A percentile compares a stretch with the other conserved stretches of the same genome.
phyloP scores from a whole-genome alignment of 169 alveolate species.

The Eimeria maxima region DNA sequence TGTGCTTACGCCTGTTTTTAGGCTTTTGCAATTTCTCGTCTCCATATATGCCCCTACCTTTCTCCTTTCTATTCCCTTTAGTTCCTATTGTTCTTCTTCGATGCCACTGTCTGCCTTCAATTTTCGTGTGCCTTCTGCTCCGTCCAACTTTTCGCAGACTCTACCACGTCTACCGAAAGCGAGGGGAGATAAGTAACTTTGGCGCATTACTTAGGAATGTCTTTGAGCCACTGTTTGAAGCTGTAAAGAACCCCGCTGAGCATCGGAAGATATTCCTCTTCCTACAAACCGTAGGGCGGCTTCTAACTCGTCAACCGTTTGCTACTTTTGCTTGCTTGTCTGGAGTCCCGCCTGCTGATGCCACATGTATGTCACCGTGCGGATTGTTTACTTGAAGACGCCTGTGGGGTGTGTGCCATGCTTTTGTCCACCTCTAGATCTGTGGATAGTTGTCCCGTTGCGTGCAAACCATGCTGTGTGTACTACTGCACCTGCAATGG shows the following conservation, averaged over 20 bases:
- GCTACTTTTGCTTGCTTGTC: background rate
- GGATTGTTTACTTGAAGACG: background rate
- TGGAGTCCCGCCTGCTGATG: background rate
- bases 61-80: background rate
- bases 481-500: background rate
- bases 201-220: conserved; percentile 91
- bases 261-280: conserved; percentile 88
- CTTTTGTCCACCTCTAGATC: background rate
- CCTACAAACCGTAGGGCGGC: conserved; percentile 80
- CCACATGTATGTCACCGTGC: background rate
- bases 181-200: conserved; percentile 87
- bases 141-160: conserved; percentile 75
- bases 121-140: background rate
- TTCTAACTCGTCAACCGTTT: background rate
- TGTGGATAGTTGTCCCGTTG: background rate
- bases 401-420: background rate
- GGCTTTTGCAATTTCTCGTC: background rate
- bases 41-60: background rate
- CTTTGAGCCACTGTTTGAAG: conserved; percentile 91
- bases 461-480: background rate
- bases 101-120: background rate
- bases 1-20: background rate
- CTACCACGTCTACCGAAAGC: conserved; percentile 90
- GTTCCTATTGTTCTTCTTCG: background rate
- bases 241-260: conserved; percentile 90